Percentiles rank a stretch among this genome's conserved stretches.
phyloP scores from a whole-genome alignment of 345 rosid species.

The Brassica cretica region DNA sequence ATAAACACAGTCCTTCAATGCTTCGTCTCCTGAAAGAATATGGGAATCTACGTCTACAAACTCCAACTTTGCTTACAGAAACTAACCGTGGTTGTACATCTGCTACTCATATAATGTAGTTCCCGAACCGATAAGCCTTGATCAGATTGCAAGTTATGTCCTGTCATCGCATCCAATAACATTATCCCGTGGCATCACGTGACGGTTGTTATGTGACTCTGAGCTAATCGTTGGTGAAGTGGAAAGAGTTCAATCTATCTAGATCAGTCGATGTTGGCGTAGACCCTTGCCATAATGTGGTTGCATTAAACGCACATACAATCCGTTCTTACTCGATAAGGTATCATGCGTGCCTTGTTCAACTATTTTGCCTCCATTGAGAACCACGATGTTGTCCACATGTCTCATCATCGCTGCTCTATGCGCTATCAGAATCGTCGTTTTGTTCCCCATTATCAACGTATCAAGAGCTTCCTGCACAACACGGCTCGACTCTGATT shows the following conservation, averaged over 20 bases:
- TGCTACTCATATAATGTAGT: conserved; percentile 23
- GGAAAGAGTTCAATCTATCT: conserved; percentile 28
- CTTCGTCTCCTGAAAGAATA: conserved; percentile 76
- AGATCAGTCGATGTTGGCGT: conserved; percentile 84
- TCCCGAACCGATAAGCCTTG: neutral
- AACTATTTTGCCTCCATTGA: conserved; percentile 93
- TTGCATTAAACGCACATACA: conserved; percentile 95
- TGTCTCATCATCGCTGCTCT: conserved; percentile 99
- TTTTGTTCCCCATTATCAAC: conserved; percentile 94
- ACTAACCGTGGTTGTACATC: conserved; percentile 33
- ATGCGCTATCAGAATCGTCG: conserved; percentile 95
- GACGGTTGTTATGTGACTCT: conserved; percentile 23
- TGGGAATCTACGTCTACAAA: conserved; percentile 41
- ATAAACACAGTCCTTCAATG: conserved; percentile 37
- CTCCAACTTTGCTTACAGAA: conserved; percentile 39
- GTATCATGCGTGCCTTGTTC: conserved; percentile 96
- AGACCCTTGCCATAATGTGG: conserved; percentile 96
- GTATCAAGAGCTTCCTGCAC: conserved; percentile 99
- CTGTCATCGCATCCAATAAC: neutral
- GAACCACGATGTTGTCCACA: conserved; percentile 96
- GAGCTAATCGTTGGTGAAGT: neutral
- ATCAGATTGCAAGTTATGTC: conserved; percentile 27
- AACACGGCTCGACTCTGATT: conserved; percentile 96
- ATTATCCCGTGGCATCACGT: neutral
- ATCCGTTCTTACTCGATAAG: conserved; percentile 78